Evolutionary conservation across 2,329 filamentous ascomycete species (phyloP).

Genomic region (Fusarium mexicanum): DNA sequence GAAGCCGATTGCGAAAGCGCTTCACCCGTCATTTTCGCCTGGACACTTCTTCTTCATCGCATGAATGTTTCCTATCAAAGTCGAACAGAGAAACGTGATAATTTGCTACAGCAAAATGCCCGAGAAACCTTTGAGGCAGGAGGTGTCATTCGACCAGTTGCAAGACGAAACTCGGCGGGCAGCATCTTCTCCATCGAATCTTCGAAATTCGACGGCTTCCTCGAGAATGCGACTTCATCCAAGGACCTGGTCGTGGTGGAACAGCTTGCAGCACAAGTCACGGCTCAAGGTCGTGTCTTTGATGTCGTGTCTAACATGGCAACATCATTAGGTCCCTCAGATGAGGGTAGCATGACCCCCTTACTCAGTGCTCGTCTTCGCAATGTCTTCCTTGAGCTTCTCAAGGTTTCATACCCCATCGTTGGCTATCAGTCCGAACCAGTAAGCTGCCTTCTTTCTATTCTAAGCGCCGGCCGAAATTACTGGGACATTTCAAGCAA

Average conservation of each 20-base stretch:
- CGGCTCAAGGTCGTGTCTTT: slow-evolving; percentile 62
- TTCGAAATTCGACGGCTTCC: slow-evolving; percentile 67
- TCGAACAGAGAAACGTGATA: slow-evolving; percentile 68
- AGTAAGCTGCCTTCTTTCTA: slow-evolving; percentile 70
- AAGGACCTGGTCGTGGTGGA: slow-evolving; percentile 64
- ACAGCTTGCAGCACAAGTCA: slow-evolving; percentile 59
- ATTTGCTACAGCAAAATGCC: slow-evolving; percentile 66
- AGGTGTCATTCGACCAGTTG: slow-evolving; percentile 52
- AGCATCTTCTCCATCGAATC: slow-evolving; percentile 71
- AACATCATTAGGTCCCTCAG: slow-evolving; percentile 55
- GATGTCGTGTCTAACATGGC: slow-evolving; percentile 64
- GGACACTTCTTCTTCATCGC: slow-evolving; percentile 78
- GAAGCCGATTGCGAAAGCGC: slow-evolving; percentile 68
- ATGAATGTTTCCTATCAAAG: slow-evolving; percentile 72
- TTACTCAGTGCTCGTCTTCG: slow-evolving; percentile 72
- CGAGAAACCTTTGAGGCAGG: slow-evolving; percentile 65
- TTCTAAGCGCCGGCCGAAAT: slow-evolving; percentile 65
- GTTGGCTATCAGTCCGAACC: slow-evolving; percentile 79
- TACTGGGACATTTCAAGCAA: slow-evolving; percentile 63
- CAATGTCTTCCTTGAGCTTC: slow-evolving; percentile 72
- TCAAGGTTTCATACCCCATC: slow-evolving; percentile 72
- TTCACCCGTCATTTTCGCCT: slow-evolving; percentile 80
- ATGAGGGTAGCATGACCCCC: slow-evolving; percentile 59
- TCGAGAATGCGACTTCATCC: slow-evolving; percentile 60
- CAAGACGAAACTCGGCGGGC: slow-evolving; percentile 67